Evolutionary conservation across 352 stramenopile species (phyloP), one percentile per base, ranked within the genome.

Genomic region (Pythium graminicola): DNA sequence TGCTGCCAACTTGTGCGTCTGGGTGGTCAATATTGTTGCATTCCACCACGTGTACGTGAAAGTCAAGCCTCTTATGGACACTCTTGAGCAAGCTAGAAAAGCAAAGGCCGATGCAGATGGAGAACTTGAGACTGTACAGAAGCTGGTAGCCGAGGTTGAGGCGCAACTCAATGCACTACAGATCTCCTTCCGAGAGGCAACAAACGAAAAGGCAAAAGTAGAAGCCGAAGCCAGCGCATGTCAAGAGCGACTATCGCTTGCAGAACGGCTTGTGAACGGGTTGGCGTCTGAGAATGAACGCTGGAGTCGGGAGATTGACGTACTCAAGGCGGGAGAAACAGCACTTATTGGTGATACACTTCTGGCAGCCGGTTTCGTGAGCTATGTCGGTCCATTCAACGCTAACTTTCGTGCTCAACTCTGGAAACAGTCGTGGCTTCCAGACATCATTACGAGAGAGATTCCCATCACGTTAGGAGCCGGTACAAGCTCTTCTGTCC

Each of bases 41-140:
- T 97, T 93, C 54, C 88, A 97, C 50, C 74, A 94, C 57, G 89
- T 97, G 17, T 97, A 95, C 47, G 86, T 95, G 13, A 89, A 90
- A n/a, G 88, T 97, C 1, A 97, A 97, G 56, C 90, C 90, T 10
- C 69, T 97, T n/a, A 97, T 97, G 87, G 88, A 96, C 51, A 85
- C 76, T 3, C 67, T 97, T 1, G 86, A 96, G 38, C 75, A 91
- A 22, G 89, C 89, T 6, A 72, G 75, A 2, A 57, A 63, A 5
- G 72, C 65, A 0, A 97, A 97, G 40, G 56, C 60, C 0, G 80
- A 87, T 2, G 90, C 90, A 0, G 85, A 97, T 36, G 68, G 51
- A 0, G 87, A 95, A 26, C 65, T 97, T 3, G 83, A 72, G 1
- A 70, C 68, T 0, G 86, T 96, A 10, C 75, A 93, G 38, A 86